phyloP scores from a whole-genome alignment of 192 early-diverging fungal genomes.

The Coemansia aciculifera region DNA sequence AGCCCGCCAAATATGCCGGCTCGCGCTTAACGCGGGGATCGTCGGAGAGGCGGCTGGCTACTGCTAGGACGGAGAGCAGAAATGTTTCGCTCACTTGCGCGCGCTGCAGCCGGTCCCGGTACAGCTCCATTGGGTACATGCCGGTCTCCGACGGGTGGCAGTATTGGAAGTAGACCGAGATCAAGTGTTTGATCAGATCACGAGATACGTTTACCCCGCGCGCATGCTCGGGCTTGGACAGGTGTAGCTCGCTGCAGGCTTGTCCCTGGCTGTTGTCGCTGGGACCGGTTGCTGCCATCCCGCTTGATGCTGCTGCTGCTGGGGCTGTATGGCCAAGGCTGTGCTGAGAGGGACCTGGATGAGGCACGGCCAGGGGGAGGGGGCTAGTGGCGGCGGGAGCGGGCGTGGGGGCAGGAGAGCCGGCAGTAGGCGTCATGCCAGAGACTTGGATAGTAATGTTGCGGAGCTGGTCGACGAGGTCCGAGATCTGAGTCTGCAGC shows the following conservation, averaged over 20 bases:
- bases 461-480: conserved; percentile 48
- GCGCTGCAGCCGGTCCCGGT: conserved; percentile 40
- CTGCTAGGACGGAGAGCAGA: conserved; percentile 44
- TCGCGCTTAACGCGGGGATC: conserved; percentile 45
- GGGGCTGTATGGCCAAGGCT: background rate
- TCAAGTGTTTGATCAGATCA: conserved; percentile 48
- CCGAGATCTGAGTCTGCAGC: conserved; percentile 51
- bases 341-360: background rate
- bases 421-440: conserved; percentile 11
- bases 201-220: conserved; percentile 36
- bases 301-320: background rate
- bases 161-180: conserved; percentile 45
- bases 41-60: conserved; percentile 51
- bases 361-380: background rate
- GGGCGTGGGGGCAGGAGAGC: background rate
- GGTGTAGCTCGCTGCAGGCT: background rate
- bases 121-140: conserved; percentile 52
- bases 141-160: conserved; percentile 48
- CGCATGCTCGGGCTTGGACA: conserved; percentile 19
- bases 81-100: conserved; percentile 53
- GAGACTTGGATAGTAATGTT: conserved; percentile 42
- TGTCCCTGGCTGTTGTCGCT: background rate
- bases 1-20: conserved; percentile 47
- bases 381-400: background rate
- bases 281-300: too few relatives aligned